Evolutionary conservation across 257 asterid species (phyloP), one percentile per base, ranked within the genome.

Genomic region (Nicotiana benthamiana): DNA sequence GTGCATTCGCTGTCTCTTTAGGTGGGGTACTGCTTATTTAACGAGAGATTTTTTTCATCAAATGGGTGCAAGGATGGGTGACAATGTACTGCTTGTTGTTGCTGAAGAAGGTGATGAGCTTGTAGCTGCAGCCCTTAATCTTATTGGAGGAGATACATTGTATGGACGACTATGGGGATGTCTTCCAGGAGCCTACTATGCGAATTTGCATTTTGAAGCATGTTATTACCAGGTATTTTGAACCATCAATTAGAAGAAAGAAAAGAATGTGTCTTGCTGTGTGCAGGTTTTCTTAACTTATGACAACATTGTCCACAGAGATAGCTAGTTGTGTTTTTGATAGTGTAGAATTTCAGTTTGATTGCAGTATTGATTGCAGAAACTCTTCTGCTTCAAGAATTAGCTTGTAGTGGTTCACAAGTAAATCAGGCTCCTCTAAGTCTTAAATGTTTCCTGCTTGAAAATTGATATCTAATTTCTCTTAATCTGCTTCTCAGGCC

Each of bases 131-230:
- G 99, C 99, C 59, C 94, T 95, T 77, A 93, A 95, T 88, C 89
- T 95, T 62, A 92, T 95, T 60, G 99, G 99, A 52, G 99, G 97
- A 34, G 94, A 92, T 81, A 88, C 98, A 17, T 84, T 95, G 75
- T 93, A 91, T 22, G 99, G 99, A 34, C 97, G 98, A 83, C 81
- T 95, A 87, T 95, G 99, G 99, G 99, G 99, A 79, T 95, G 98
- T 87, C 96, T 86, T 85, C 98, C 99, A 36, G 87, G 83, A 83
- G 90, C 89, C 72, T 93, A 92, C 85, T 95, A 91, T 83, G 97
- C 99, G 28, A 90, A 88, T 84, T 87, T 95, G 85, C 99, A 95
- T 85, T 95, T 95, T 75, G 99, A 95, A 89, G 94, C 99, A 68
- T 95, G 99, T 90, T 95, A 95, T 67, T 95, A 95, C 90, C 99